These are phyloP conservation scores for Cladobotryum protrusum DNA, from an alignment of 2,329 filamentous ascomycete genomes.

Conservation along the genomic window DNA sequence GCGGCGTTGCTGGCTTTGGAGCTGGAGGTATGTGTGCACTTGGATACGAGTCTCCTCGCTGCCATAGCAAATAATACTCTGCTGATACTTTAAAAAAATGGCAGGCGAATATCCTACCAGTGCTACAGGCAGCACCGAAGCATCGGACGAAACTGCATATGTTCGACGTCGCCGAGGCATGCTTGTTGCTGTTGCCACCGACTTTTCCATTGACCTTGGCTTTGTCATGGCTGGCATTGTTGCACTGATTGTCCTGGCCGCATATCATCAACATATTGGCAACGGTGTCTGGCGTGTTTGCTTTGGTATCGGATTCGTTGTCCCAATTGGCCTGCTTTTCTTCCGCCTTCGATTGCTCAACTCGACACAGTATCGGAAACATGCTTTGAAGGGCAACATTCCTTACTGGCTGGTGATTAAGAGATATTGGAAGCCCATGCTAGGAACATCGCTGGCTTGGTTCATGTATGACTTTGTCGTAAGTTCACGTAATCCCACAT, in stretches of 20 bases:
- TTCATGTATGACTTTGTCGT: slow-evolving; percentile 34
- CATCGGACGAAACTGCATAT: slow-evolving; percentile 20
- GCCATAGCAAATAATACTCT: neutral
- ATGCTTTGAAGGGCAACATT: slow-evolving; percentile 21
- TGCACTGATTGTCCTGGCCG: slow-evolving; percentile 38
- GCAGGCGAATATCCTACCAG: slow-evolving; percentile 26
- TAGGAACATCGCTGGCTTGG: slow-evolving; percentile 46
- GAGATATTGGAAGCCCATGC: slow-evolving; percentile 39
- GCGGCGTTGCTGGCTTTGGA: slow-evolving; percentile 42
- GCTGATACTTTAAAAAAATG: neutral
- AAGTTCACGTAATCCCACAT: neutral
- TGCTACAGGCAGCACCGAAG: slow-evolving; percentile 22
- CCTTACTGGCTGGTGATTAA: slow-evolving; percentile 20
- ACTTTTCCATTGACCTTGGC: slow-evolving; percentile 30
- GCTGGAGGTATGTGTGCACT: slow-evolving; percentile 19
- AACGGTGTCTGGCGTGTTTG: slow-evolving; percentile 39
- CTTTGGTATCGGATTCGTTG: slow-evolving; percentile 18
- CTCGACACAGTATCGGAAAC: slow-evolving; percentile 34
- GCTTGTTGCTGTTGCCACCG: slow-evolving; percentile 34
- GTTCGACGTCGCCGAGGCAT: slow-evolving; percentile 24
- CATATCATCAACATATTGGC: slow-evolving; percentile 26
- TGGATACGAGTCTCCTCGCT: slow-evolving; percentile 3
- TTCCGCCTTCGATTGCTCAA: slow-evolving; percentile 47
- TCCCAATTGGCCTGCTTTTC: slow-evolving; percentile 42
- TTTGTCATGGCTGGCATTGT: slow-evolving; percentile 37